These are phyloP conservation scores for Tolypocladium tropicale DNA, from an alignment of 2,329 filamentous ascomycete genomes.

Conservation along the genomic window DNA sequence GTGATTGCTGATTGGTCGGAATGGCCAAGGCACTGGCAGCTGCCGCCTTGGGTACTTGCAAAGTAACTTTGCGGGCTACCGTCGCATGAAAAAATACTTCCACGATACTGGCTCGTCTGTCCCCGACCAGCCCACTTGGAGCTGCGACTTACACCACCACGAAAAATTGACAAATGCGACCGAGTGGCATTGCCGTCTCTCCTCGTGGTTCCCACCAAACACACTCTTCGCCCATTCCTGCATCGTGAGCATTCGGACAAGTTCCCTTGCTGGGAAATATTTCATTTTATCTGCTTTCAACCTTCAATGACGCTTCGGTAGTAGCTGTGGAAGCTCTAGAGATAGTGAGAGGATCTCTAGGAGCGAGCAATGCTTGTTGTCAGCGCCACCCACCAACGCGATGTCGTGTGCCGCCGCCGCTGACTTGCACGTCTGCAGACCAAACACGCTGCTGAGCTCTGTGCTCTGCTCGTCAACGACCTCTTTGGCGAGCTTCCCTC, in stretches of 20 bases:
- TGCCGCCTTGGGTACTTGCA: background rate
- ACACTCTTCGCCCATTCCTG: background rate
- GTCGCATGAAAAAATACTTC: background rate
- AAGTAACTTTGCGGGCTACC: background rate
- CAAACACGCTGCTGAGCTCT: slow-evolving; percentile 76
- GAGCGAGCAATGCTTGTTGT: slow-evolving; percentile 51
- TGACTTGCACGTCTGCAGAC: slow-evolving; percentile 34
- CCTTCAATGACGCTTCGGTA: slow-evolving; percentile 55
- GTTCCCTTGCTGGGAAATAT: background rate
- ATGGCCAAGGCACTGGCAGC: background rate
- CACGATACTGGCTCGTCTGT: background rate
- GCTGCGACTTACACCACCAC: slow-evolving; percentile 6
- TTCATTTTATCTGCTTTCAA: background rate
- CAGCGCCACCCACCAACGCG: slow-evolving; percentile 20
- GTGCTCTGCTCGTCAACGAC: slow-evolving; percentile 79
- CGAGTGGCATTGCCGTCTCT: background rate
- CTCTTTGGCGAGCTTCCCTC: slow-evolving; percentile 85
- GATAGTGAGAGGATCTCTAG: slow-evolving; percentile 71
- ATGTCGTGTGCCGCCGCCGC: slow-evolving; percentile 9
- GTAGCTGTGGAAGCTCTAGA: slow-evolving; percentile 63
- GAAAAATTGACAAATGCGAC: slow-evolving; percentile 10
- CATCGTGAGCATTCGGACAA: background rate
- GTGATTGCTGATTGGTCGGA: slow-evolving; percentile 16
- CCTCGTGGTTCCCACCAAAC: slow-evolving; percentile 1
- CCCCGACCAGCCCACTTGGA: slow-evolving; percentile 7